These are phyloP conservation scores for Hansenula sp. DNA, from an alignment of 1,139 yeast species.

Conservation along the genomic window DNA sequence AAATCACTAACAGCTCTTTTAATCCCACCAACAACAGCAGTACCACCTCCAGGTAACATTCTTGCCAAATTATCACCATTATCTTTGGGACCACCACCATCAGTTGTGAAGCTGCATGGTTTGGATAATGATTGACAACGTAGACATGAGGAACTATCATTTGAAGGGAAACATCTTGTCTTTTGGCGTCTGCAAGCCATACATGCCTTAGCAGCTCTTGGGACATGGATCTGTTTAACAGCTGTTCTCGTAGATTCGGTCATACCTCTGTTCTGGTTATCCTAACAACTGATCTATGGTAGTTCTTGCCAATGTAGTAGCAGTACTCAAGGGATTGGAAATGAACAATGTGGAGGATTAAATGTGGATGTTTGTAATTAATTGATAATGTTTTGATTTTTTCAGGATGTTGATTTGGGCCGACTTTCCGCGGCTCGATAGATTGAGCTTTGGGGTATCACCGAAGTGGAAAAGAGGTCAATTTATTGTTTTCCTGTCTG, in stretches of 20 bases:
- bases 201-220: constrained; percentile 27
- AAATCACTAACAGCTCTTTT: constrained; percentile 2
- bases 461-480: neutral
- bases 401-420: neutral
- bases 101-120: constrained; percentile 24
- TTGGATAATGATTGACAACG: constrained; percentile 26
- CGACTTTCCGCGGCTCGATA: too few relatives aligned
- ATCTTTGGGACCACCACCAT: constrained; percentile 8
- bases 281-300: too few relatives aligned
- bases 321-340: too few relatives aligned
- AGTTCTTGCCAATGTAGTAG: too few relatives aligned
- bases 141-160: constrained; percentile 21
- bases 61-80: neutral
- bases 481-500: too few relatives aligned
- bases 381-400: neutral
- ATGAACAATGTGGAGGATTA: neutral
- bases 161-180: constrained; percentile 27
- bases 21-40: constrained; percentile 3
- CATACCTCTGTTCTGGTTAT: too few relatives aligned
- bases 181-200: constrained; percentile 27
- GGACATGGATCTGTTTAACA: neutral
- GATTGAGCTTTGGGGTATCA: neutral
- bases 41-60: neutral
- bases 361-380: neutral
- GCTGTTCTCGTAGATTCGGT: neutral